These are phyloP conservation scores for Chionographis japonica DNA, from an alignment of 106 monocot genomes.

Conservation along the genomic window DNA sequence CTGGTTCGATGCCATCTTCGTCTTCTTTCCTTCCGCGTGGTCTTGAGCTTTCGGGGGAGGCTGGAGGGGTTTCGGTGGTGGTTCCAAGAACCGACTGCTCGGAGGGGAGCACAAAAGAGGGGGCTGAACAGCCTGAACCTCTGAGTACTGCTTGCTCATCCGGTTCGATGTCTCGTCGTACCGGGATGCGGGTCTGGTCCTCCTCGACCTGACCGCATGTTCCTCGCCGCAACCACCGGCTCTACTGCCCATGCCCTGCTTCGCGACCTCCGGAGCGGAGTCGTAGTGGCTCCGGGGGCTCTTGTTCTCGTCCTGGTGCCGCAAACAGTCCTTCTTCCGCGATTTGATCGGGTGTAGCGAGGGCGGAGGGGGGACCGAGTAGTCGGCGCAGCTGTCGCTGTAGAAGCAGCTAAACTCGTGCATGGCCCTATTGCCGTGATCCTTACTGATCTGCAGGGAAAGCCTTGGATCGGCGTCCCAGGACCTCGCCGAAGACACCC, in stretches of 20 bases:
- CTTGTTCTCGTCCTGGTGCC: conserved; percentile 19
- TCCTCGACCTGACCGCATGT: neutral
- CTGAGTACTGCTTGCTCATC: conserved; percentile 3
- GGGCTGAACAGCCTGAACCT: neutral
- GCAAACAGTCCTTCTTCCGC: conserved; percentile 3
- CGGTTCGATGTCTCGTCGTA: neutral
- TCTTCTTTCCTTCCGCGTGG: no score
- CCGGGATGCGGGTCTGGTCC: neutral
- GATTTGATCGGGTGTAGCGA: neutral
- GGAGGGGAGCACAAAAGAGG: neutral
- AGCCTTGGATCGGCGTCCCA: conserved; percentile 38
- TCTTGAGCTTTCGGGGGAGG: neutral
- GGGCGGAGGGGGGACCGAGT: conserved; percentile 17
- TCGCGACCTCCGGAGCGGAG: conserved; percentile 35
- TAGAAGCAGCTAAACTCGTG: conserved; percentile 7
- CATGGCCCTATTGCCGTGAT: conserved; percentile 2
- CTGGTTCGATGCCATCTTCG: conserved; percentile 14
- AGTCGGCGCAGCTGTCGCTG: neutral
- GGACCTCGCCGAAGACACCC: conserved; percentile 44
- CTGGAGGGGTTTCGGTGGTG: neutral
- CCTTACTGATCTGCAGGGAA: conserved; percentile 45
- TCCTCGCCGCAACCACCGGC: neutral
- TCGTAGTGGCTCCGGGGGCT: conserved; percentile 20
- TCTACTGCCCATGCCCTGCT: conserved; percentile 34
- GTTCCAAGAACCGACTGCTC: neutral